phyloP scores from a whole-genome alignment of 208 protist species.

The Lotmaria passim region DNA sequence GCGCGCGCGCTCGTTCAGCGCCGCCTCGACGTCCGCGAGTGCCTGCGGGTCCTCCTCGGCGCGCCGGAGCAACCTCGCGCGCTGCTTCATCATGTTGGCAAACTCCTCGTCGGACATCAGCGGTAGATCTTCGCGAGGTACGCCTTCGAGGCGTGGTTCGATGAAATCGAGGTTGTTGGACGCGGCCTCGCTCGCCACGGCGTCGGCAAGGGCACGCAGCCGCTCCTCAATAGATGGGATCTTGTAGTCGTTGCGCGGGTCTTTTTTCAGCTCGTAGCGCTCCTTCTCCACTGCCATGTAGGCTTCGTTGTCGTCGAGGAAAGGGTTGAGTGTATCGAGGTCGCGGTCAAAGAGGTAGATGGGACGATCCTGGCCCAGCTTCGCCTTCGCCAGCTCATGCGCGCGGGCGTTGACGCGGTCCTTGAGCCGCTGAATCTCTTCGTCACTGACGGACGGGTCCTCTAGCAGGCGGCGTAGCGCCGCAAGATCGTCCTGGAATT shows the following conservation, averaged over 20 bases:
- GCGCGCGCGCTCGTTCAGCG: slow-evolving; percentile 44
- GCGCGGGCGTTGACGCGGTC: slow-evolving; percentile 48
- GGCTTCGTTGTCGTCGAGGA: slow-evolving; percentile 52
- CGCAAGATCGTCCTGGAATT: slow-evolving; percentile 44
- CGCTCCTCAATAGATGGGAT: slow-evolving; percentile 44
- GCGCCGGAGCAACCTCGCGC: slow-evolving; percentile 28
- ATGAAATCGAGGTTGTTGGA: slow-evolving; percentile 40
- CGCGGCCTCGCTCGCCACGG: slow-evolving; percentile 9
- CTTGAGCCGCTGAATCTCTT: slow-evolving; percentile 47
- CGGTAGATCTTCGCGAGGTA: slow-evolving; percentile 47
- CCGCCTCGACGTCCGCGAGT: slow-evolving; percentile 29
- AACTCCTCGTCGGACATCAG: slow-evolving; percentile 40
- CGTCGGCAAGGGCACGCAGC: slow-evolving; percentile 43
- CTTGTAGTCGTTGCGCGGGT: slow-evolving; percentile 64
- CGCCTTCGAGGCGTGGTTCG: slow-evolving; percentile 42
- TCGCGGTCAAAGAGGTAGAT: slow-evolving; percentile 48
- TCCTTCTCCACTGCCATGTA: slow-evolving; percentile 53
- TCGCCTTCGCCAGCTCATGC: slow-evolving; percentile 48
- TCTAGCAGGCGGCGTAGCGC: slow-evolving; percentile 33
- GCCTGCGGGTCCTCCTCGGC: slow-evolving; percentile 16
- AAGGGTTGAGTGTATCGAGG: slow-evolving; percentile 49
- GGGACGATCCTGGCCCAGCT: slow-evolving; percentile 47
- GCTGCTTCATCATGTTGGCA: slow-evolving; percentile 26
- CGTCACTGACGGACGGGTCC: slow-evolving; percentile 37
- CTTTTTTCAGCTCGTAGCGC: slow-evolving; percentile 54